Base-by-base conservation (phyloP, 768 basidiomycete species). In the Dendrothele bispora region DNA sequence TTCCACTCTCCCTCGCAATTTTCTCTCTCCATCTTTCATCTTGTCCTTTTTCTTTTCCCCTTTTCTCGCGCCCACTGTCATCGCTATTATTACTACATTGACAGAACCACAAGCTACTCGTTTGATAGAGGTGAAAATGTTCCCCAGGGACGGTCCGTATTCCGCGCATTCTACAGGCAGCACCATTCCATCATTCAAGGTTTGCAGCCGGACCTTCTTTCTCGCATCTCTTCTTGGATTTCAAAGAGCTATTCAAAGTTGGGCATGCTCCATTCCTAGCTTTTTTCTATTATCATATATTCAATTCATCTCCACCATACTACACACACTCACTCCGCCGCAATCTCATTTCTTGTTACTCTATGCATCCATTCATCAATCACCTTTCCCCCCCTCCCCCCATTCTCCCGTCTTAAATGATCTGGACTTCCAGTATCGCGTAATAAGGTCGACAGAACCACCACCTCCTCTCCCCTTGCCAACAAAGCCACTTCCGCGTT, bases 1-100 rank as follows among this genome's bases (percentile, higher is more conserved):
- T 79, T 70, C 78, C 72, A 77, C 73, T 75, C 72, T 78, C 79
- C 70, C 77, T 81, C 73, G 79, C 85, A 86, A 79, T 74, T 70
- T 72, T 77, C 69, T 75, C 71, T 63, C 63, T 51, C 43, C 45
- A 63, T 67, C 65, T 22, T 32, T 44, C 42, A 39, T 49, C 35
- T 42, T 34, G 26, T 29, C 40, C 27, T 24, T 48, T 36, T 29
- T 39, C 34, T 44, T 29, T 11, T 43, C 27, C 38, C 48, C 26
- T 11, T 35, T 29, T 32, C 36, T 39, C 26, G n/a, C 28, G 32
- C 26, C 45, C 30, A 12, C 18, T n/a, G 62, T 69, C 65, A 63
- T 61, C 66, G 55, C 60, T 68, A 70, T 66, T 64, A 65, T 67
- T 69, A 74, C 72, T 69, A 68, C 65, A 58, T 62, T 67, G 73